Conservation (phyloP, 2,329 filamentous ascomycete species). For the Cryphonectria japonica region DNA sequence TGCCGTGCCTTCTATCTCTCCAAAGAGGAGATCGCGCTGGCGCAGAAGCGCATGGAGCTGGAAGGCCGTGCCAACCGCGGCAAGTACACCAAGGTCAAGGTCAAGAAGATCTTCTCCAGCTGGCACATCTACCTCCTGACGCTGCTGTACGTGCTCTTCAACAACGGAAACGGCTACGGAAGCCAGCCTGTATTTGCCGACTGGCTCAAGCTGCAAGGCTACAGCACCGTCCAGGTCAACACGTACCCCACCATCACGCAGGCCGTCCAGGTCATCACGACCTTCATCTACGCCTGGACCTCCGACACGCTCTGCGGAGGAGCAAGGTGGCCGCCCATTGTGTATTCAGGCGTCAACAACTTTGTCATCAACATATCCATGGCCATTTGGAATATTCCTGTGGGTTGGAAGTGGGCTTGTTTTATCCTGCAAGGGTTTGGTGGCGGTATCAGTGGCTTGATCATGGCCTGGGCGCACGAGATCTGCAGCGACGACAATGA, state of each 20-base stretch:
- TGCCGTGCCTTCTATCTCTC: conserved; percentile 44
- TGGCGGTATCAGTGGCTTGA: conserved; percentile 50
- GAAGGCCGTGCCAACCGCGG: conserved; percentile 50
- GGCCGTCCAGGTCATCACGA: conserved; percentile 59
- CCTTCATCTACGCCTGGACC: conserved; percentile 67
- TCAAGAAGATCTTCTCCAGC: conserved; percentile 63
- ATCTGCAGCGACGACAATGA: conserved; percentile 59
- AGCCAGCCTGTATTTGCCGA: conserved; percentile 59
- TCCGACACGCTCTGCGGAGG: conserved; percentile 65
- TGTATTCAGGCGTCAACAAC: conserved; percentile 55
- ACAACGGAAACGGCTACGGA: conserved; percentile 56
- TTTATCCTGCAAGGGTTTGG: conserved; percentile 60
- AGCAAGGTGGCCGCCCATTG: conserved; percentile 65
- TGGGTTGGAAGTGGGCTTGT: conserved; percentile 65
- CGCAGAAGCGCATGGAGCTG: conserved; percentile 45
- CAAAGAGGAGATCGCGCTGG: conserved; percentile 43
- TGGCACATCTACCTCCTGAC: conserved; percentile 68
- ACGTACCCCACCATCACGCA: conserved; percentile 63
- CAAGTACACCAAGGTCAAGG: conserved; percentile 49
- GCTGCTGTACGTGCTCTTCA: conserved; percentile 65
- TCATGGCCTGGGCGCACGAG: conserved; percentile 54
- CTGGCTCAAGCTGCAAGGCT: conserved; percentile 51
- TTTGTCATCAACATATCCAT: conserved; percentile 47
- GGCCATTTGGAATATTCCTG: conserved; percentile 49
- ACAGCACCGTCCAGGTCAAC: conserved; percentile 49